Conservation (phyloP, 495 filamentous ascomycete species). For the Aspergillus sclerotiicarbonarius region DNA sequence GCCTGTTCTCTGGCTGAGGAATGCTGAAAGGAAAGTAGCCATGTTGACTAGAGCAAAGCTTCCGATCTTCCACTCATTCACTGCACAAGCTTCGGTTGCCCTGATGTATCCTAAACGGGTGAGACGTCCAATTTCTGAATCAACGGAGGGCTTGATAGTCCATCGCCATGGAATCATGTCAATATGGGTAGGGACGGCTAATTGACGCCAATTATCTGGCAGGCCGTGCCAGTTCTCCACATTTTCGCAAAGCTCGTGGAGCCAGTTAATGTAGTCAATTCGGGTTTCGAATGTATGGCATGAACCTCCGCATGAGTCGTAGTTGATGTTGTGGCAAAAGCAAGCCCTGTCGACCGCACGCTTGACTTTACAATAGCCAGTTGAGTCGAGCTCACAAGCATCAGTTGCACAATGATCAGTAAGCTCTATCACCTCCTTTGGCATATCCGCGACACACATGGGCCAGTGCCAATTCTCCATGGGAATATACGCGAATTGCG, state of each 20-base stretch:
- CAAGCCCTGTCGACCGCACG: slow-evolving; percentile 18
- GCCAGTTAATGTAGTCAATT: slow-evolving; percentile 19
- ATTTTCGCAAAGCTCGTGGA: slow-evolving; percentile 17
- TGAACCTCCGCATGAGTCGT: slow-evolving; percentile 16
- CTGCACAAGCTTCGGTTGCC: slow-evolving; percentile 12
- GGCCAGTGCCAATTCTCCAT: slow-evolving; percentile 16
- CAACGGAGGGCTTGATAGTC: slow-evolving; percentile 12
- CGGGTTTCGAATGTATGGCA: slow-evolving; percentile 18
- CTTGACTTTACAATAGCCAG: slow-evolving; percentile 11
- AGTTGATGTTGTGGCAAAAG: slow-evolving; percentile 17
- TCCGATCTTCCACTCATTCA: slow-evolving; percentile 12
- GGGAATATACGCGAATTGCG: slow-evolving; percentile 12
- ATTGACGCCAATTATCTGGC: slow-evolving; percentile 17
- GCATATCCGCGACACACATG: slow-evolving; percentile 12
- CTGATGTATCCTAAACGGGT: not conserved
- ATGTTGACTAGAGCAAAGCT: slow-evolving; percentile 17
- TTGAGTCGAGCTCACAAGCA: slow-evolving; percentile 14
- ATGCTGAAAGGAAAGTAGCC: slow-evolving; percentile 11
- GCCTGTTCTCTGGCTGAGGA: slow-evolving; percentile 10
- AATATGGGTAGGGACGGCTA: slow-evolving; percentile 12
- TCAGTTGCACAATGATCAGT: slow-evolving; percentile 14
- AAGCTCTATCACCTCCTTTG: slow-evolving; percentile 8
- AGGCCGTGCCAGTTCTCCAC: slow-evolving; percentile 17
- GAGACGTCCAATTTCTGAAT: slow-evolving; percentile 6
- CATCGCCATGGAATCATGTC: slow-evolving; percentile 20